Evolutionary conservation across 139 green algal genomes (phyloP), one percentile per base, ranked within the genome.

Genomic region (Tetraselmis chui): DNA sequence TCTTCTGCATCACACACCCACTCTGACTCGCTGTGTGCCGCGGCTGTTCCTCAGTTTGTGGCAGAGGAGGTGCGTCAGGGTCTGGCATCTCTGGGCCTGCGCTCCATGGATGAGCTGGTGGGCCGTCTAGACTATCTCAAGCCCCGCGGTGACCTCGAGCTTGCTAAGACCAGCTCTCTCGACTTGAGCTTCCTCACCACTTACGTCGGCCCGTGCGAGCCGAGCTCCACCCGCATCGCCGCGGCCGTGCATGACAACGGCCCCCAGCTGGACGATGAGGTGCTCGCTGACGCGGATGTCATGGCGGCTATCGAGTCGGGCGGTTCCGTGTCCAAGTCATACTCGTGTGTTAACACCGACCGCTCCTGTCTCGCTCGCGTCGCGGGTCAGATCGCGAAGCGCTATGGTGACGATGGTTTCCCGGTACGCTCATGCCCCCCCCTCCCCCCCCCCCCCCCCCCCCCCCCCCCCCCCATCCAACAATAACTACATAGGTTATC

Each of bases 171-270:
- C 11, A 79, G 74, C 23, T 88, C 88, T 82, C 89, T 99, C 78
- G 96, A 99, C 91, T 88, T 98, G 31, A 92, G 88, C 79, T 98
- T 97, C 93, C 85, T 99, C 27, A 98, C 93, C 79, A 95, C 88
- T 32, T 95, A 88, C 67, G 92, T 90, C 28, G 92, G 92, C 2
- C 67, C 86, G 58, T 82, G 76, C 11, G 89, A 32, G 28, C 87
- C 81, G 25, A 82, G 59, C 23, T 87, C 78, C 23, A 31, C 83
- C 1, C 90, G 93, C 31, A 86, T 90, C 1, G 77, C 28, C 23
- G 79, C 89, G 82, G 84, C 89, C 79, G 85, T 89, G 77, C 93
- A 98, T 89, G 59, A 32, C 83, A 96, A 97, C 82, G 94, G 95
- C 0, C 88, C 89, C 23, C 77, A 94, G 84, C 88, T 98, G 79